phyloP scores from a whole-genome alignment of 176 grass and related monocot species.

The Paspalum notatum region DNA sequence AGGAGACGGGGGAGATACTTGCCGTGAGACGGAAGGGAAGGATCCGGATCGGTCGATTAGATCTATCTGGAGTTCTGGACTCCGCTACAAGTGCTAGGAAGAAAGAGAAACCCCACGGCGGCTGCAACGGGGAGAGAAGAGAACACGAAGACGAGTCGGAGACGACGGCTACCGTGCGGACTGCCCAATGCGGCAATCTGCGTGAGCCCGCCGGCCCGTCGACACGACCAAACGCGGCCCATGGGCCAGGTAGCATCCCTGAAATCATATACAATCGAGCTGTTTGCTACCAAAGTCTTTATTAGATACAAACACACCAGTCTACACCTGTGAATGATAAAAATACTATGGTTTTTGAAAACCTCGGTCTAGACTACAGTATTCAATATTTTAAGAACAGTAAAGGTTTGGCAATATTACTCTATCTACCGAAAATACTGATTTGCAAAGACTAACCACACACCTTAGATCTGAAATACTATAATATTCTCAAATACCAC shows the following conservation, averaged over 20 bases:
- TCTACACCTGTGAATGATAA: too few species aligned
- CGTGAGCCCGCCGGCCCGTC: not conserved
- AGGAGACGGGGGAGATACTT: constrained; percentile 20
- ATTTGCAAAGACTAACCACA: too few species aligned
- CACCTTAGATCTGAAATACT: too few species aligned
- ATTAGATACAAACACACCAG: too few species aligned
- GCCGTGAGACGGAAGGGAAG: constrained; percentile 46
- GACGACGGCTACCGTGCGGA: constrained; percentile 1
- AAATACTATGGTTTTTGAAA: too few species aligned
- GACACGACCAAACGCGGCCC: not conserved
- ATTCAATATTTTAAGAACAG: too few species aligned
- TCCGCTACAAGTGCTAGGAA: not conserved
- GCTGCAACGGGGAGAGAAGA: not conserved
- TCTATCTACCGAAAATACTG: too few species aligned
- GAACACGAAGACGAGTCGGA: not conserved
- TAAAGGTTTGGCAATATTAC: too few species aligned
- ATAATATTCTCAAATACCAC: too few species aligned
- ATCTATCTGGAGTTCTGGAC: not conserved
- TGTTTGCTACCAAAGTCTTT: too few species aligned
- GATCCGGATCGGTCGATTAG: constrained; percentile 36
- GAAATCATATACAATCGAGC: too few species aligned
- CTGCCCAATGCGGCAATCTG: not conserved
- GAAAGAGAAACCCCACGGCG: not conserved
- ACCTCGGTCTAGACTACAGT: too few species aligned
- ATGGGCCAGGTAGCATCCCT: not conserved